Evolutionary conservation across 2,329 filamentous ascomycete species (phyloP).

Genomic region (Tolypocladium tundrense): DNA sequence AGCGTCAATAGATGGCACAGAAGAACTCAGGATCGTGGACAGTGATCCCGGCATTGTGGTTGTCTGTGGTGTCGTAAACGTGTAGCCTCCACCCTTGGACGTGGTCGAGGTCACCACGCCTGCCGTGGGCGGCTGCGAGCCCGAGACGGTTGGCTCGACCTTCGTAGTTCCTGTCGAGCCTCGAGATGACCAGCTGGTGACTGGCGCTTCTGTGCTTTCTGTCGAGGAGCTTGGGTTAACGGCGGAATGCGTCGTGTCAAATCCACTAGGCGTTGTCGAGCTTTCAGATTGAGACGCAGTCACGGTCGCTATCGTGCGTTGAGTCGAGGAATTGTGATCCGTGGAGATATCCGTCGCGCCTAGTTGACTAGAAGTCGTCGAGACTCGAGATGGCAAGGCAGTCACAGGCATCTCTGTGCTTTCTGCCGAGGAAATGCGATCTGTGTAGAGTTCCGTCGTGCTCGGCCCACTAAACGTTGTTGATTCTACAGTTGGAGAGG

Average conservation of each 20-base stretch:
- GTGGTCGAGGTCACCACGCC: background rate
- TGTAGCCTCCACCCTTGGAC: background rate
- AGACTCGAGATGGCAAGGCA: background rate
- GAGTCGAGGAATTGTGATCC: too few relatives aligned
- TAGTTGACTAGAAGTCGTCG: background rate
- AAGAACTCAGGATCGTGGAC: background rate
- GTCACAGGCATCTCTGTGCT: background rate
- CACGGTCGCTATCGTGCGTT: too few relatives aligned
- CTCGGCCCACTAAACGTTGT: too few relatives aligned
- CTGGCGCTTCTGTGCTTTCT: too few relatives aligned
- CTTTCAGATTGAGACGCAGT: too few relatives aligned
- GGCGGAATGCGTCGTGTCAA: too few relatives aligned
- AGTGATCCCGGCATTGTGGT: background rate
- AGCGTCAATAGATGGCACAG: background rate
- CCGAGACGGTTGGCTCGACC: background rate
- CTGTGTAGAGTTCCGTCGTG: too few relatives aligned
- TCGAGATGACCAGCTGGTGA: background rate
- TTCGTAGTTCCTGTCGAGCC: background rate
- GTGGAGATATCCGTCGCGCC: background rate
- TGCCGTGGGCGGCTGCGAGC: background rate
- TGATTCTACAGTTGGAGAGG: background rate
- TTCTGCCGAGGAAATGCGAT: background rate
- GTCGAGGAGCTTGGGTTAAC: too few relatives aligned
- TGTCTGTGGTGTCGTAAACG: background rate
- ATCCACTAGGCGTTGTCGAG: too few relatives aligned